These are phyloP conservation scores for Flaveria bidentis DNA, from an alignment of 129 eudicot species.

Conservation along the genomic window DNA sequence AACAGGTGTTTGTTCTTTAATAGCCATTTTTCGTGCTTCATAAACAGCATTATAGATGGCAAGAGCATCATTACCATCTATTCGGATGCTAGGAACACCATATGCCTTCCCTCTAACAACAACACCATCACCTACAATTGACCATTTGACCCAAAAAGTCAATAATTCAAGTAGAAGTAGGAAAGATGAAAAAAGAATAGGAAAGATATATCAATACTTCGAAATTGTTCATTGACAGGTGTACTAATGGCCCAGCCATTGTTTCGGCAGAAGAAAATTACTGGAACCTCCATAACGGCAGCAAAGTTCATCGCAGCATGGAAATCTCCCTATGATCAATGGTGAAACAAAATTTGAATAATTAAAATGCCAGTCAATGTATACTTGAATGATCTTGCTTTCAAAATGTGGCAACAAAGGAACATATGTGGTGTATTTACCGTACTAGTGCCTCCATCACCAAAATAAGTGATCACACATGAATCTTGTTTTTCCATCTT, in stretches of 20 bases:
- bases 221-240: conserved; percentile 64
- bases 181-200: neutral
- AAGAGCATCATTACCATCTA: conserved; percentile 86
- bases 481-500: conserved; percentile 76
- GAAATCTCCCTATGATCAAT: conserved; percentile 61
- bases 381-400: neutral
- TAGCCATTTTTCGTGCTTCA: conserved; percentile 68
- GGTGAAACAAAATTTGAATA: neutral
- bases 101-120: conserved; percentile 73
- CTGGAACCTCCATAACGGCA: conserved; percentile 84
- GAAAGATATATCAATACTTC: conserved; percentile 46
- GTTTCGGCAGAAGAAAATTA: conserved; percentile 76
- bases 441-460: conserved; percentile 90
- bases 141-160: conserved; percentile 9
- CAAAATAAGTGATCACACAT: conserved; percentile 75
- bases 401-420: neutral
- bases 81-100: conserved; percentile 76
- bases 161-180: neutral
- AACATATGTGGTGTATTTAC: conserved; percentile 35
- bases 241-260: conserved; percentile 96
- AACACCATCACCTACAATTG: conserved; percentile 71
- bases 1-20: conserved; percentile 58
- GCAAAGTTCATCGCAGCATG: conserved; percentile 90
- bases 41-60: conserved; percentile 64
- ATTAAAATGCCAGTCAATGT: neutral